Base-by-base conservation (phyloP, 2,329 filamentous ascomycete species). In the Davidsoniella eucalypti region DNA sequence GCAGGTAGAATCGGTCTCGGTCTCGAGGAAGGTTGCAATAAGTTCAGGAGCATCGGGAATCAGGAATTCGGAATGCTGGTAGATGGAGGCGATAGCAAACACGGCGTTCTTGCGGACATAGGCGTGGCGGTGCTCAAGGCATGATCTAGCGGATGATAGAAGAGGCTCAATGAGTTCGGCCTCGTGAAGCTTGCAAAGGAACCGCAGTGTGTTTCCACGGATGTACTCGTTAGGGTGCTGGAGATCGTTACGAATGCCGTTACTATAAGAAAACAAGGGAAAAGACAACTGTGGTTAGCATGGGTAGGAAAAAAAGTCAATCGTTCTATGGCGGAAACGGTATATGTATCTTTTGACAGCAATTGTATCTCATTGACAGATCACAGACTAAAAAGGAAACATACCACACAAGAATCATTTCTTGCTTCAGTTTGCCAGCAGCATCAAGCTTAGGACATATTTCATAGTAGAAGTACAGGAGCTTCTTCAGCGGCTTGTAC, bases 151-250 rank as follows among this genome's bases (percentile, higher is more conserved):
- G 14, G 92, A 93, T 39, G 90, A 93, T 41, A 98, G 79, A 50
- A 96, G 78, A 46, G 92, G 92, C 67, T 98, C 92, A 58, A 98
- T 88, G 55, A 98, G 80, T 68, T 98, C 92, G 48, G 90, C 76
- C 65, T 98, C 92, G 57, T 88, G 82, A 55, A 98, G 76, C 71
- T 98, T 98, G 74, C 84, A 92, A 54, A 98, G 78, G 69, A 96
- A 98, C 61, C 92, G 87, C 55, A 98, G 73, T n/a, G 92, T 98
- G 64, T 95, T 95, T 63, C 92, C 92, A 57, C 92, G 81, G 57
- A 98, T 88, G 67, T 94, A 98, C 73, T 98, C 92, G 71, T 98
- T 96, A 52, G 92, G 81, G 60, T 95, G 90, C 64, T 96, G 90
- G 54, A 98, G 73, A 63, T 98, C 92, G 66, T 96, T 94, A 61